Evolutionary conservation across 2,329 filamentous ascomycete species (phyloP).

Genomic region (Achaetomium macrosporum): DNA sequence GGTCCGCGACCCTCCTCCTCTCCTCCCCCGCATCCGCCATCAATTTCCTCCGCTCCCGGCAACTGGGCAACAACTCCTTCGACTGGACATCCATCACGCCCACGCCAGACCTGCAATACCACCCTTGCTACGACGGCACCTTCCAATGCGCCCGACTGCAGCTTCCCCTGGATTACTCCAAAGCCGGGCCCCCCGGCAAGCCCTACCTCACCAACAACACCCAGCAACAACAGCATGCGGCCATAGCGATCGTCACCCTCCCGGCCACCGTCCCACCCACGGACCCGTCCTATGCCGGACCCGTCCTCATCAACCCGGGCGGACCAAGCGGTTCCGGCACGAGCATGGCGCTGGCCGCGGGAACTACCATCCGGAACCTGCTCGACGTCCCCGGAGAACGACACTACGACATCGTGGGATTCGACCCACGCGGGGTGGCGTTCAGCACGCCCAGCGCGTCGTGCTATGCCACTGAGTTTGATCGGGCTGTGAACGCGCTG

Average conservation of each 20-base stretch:
- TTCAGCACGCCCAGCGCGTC: slow-evolving; percentile 34
- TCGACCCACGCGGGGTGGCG: slow-evolving; percentile 41
- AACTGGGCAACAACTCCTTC: neutral
- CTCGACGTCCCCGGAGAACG: slow-evolving; percentile 26
- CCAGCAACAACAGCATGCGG: slow-evolving; percentile 25
- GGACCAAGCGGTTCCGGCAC: slow-evolving; percentile 40
- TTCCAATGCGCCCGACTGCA: slow-evolving; percentile 39
- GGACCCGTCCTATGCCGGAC: slow-evolving; percentile 33
- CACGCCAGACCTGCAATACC: slow-evolving; percentile 11
- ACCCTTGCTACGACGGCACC: slow-evolving; percentile 8
- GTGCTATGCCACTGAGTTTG: slow-evolving; percentile 26
- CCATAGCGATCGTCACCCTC: slow-evolving; percentile 32
- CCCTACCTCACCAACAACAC: slow-evolving; percentile 18
- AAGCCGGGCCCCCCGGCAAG: slow-evolving; percentile 28
- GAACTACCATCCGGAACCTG: slow-evolving; percentile 29
- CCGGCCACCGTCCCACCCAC: slow-evolving; percentile 27
- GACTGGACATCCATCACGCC: slow-evolving; percentile 13
- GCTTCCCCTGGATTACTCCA: slow-evolving; percentile 38
- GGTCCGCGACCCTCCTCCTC: slow-evolving; percentile 4
- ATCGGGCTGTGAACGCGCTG: neutral
- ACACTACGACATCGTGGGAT: slow-evolving; percentile 40
- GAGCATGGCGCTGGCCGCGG: slow-evolving; percentile 25
- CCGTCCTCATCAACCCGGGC: slow-evolving; percentile 40
- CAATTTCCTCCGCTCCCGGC: slow-evolving; percentile 1
- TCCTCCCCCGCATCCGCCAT: neutral